These are phyloP conservation scores for Phytophthora macrochlamydospora DNA, from an alignment of 352 stramenopile species.

Conservation along the genomic window DNA sequence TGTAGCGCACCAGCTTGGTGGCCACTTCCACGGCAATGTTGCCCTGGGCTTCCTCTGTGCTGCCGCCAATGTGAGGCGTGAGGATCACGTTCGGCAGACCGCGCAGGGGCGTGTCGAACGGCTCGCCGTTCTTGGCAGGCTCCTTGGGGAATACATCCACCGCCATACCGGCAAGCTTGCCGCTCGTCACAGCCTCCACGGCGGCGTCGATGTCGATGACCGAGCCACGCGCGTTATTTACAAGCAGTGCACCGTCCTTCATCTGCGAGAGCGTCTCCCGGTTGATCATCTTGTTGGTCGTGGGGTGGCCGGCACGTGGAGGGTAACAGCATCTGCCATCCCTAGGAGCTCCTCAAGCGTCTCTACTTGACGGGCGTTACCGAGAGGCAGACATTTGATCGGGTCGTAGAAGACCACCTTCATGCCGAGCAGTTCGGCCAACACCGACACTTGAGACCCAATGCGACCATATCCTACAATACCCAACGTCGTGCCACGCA, in stretches of 20 bases:
- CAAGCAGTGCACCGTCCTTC: slow-evolving; percentile 91
- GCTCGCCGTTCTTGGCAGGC: slow-evolving; percentile 82
- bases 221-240: slow-evolving; percentile 96
- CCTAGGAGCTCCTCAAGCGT: slow-evolving; percentile 84
- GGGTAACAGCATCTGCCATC: slow-evolving; percentile 91
- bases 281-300: slow-evolving; percentile 94
- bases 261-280: slow-evolving; percentile 87
- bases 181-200: slow-evolving; percentile 87
- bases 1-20: slow-evolving; percentile 81
- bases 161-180: slow-evolving; percentile 80
- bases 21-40: slow-evolving; percentile 88
- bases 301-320: slow-evolving; percentile 96
- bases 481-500: slow-evolving; percentile 80
- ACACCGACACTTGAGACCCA: slow-evolving; percentile 81
- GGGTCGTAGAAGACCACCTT: slow-evolving; percentile 95
- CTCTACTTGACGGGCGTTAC: slow-evolving; percentile 84
- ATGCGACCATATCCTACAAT: slow-evolving; percentile 87
- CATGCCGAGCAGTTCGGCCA: slow-evolving; percentile 92
- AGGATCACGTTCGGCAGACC: slow-evolving; percentile 94
- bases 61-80: slow-evolving; percentile 95
- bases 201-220: slow-evolving; percentile 95
- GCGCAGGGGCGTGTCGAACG: slow-evolving; percentile 87
- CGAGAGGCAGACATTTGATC: slow-evolving; percentile 80
- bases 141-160: slow-evolving; percentile 93
- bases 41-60: slow-evolving; percentile 95